Evolutionary conservation across 371 early-diverging fungal genomes (phyloP), one percentile per base, ranked within the genome.

Genomic region (Mucor velutinosus): DNA sequence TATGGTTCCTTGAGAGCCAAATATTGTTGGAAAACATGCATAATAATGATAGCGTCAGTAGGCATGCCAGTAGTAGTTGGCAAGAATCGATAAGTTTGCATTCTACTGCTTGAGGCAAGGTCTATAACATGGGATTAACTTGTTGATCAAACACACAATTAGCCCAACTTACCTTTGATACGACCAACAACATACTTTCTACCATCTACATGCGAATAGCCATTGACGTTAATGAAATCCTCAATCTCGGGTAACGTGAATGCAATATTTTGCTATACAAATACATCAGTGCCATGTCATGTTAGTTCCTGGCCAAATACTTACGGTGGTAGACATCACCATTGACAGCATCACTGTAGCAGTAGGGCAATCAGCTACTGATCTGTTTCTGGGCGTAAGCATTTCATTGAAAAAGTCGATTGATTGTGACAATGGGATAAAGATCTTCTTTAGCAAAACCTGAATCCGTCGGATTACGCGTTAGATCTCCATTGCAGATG

Each of bases 381-480:
- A 27, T 37, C 53, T 29, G 19, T 62, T 45, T 4, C 15, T 19
- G 12, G 51, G 53, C 1, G 76, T 30, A 84, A 71, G 29, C 83
- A 80, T 21, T 14, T 19, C 32, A 21, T 64, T 43, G 39, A 60
- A 60, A 1, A 37, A 25, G 2, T 74, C 90, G 71, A 15, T 76
- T 58, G 45, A 86, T 75, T 67, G 93, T 90, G 19, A 78, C 69
- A 80, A 93, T 88, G 32, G 91, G 84, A 14, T 91, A 73, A 71
- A 91, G 49, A 74, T 94, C 89, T 68, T 93, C 71, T 66, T 94
- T 89, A 25, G 93, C 83, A 11, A 87, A 86, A 53, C 89, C 85
- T 58, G 93, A 82, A 45, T 90, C 78, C 62, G 85, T 89, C 23
- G 84, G 21, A 55, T 12, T 2, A 17, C 7, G 23, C 51, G 17